Evolutionary conservation across 176 grass and related monocot genomes (phyloP).

Genomic region (Chrysopogon serrulatus): DNA sequence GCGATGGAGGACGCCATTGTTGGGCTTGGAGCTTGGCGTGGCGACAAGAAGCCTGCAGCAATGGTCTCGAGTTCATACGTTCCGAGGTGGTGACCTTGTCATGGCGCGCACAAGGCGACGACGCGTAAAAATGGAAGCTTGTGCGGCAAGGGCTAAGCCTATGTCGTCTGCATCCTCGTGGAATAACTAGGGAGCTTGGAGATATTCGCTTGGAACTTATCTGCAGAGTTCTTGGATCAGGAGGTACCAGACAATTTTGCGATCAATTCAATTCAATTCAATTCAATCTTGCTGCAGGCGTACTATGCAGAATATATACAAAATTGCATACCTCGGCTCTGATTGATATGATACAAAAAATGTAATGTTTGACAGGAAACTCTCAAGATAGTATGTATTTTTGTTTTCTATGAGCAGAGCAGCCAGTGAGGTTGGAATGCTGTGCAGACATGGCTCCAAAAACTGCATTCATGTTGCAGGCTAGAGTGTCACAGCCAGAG

Average conservation of each 20-base stretch:
- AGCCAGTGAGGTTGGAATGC: not conserved
- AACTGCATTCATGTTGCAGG: not conserved
- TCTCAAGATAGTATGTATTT: not conserved
- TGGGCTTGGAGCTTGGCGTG: not conserved
- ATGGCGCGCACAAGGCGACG: not conserved
- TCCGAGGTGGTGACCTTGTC: conserved; percentile 27
- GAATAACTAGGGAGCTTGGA: conserved; percentile 33
- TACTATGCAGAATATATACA: not conserved
- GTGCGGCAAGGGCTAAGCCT: conserved; percentile 27
- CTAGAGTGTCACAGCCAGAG: not conserved
- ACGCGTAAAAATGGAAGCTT: not conserved
- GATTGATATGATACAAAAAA: not conserved
- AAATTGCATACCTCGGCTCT: not conserved
- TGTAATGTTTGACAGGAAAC: not conserved
- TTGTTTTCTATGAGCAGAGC: not conserved
- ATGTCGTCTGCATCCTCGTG: conserved; percentile 31
- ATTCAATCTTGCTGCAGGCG: not conserved
- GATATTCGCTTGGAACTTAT: conserved; percentile 46
- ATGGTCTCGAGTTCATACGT: conserved; percentile 29
- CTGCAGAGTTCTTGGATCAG: conserved; percentile 1
- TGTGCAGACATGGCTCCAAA: not conserved
- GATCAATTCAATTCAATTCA: conserved; percentile 42
- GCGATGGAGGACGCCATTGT: not conserved
- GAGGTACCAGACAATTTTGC: conserved; percentile 27
- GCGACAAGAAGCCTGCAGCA: conserved; percentile 18